Base-by-base conservation (phyloP, 2,329 filamentous ascomycete species). In the Penicillium sp. region DNA sequence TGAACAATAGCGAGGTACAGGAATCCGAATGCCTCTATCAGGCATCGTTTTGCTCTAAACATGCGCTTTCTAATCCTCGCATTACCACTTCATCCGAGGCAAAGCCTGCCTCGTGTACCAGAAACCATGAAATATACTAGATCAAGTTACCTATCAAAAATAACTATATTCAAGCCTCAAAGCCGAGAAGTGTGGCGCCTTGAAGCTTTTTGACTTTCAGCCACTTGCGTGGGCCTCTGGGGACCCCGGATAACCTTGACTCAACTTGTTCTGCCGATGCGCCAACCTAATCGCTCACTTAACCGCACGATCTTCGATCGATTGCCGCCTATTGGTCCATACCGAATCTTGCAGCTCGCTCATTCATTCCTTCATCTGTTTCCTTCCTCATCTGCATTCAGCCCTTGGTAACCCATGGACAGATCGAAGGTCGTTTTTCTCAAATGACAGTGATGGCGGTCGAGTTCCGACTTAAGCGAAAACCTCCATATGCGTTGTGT, bases 141-240 rank as follows among this genome's bases (percentile, higher is more conserved):
- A 11, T 30, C 29, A 30, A 30, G 7, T 30, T 30, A 30, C 29
- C 23, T n/a, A n/a, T n/a, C 23, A 23, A 5, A 3, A 23, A 23
- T 23, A 23, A 23, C 29, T 2, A 4, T 30, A 30, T 4, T 30
- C 35, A 13, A 18, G 16, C 7, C 27, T 40, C 32, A 40, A 47
- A 53, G 32, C 57, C 39, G n/a, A 29, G 34, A 46, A 23, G 23
- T 18, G 38, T 61, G 60, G 60, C 47, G 59, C 55, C 44, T 42
- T 23, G 29, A 60, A 55, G 53, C 42, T 58, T 60, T 32, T 30
- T 52, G 29, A n/a, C 49, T 45, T 49, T 60, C 52, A 60, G 60
- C 60, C 60, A 62, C 60, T 50, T 52, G 53, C 55, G 50, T 44
- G 49, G 52, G 51, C 48, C 49, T 47, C 23, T 54, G 38, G 47